A percentile compares a stretch with the other conserved stretches of the same genome.
phyloP scores from a whole-genome alignment of 2,329 filamentous ascomycete genomes.

The Calcarisporium arbuscula region DNA sequence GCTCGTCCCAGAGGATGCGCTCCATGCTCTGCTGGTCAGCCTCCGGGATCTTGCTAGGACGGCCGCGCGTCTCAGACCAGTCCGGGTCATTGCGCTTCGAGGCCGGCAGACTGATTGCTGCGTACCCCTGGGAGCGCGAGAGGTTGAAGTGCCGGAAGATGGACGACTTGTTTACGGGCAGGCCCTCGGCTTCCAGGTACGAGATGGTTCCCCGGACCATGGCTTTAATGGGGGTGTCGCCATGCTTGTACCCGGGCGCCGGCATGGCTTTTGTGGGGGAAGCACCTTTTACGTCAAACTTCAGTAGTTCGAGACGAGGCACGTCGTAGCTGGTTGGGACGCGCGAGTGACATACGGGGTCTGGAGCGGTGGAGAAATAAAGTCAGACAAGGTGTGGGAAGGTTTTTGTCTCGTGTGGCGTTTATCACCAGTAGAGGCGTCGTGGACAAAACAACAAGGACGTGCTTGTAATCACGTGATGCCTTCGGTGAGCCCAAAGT shows the following conservation, averaged over 20 bases:
- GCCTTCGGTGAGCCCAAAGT: too few relatives aligned
- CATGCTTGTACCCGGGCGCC: constrained; percentile 25
- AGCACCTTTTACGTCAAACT: too few relatives aligned
- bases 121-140: constrained; percentile 31
- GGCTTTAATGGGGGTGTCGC: constrained; percentile 27
- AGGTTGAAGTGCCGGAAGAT: constrained; percentile 33
- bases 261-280: constrained; percentile 6
- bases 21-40: constrained; percentile 30
- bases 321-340: too few relatives aligned
- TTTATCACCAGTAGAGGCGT: too few relatives aligned
- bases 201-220: constrained; percentile 33
- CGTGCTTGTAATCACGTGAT: not conserved
- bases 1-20: constrained; percentile 28
- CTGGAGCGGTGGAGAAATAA: too few relatives aligned
- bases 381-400: constrained; percentile 21
- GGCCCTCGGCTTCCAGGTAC: constrained; percentile 30
- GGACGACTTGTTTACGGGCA: constrained; percentile 32
- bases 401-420: constrained; percentile 25
- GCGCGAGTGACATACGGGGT: too few relatives aligned
- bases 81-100: constrained; percentile 29
- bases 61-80: constrained; percentile 31
- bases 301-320: too few relatives aligned
- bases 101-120: constrained; percentile 25
- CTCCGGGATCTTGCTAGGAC: constrained; percentile 27
- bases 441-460: too few relatives aligned